Conservation (phyloP, 2,329 filamentous ascomycete species). For the Tympanopsis confertula region DNA sequence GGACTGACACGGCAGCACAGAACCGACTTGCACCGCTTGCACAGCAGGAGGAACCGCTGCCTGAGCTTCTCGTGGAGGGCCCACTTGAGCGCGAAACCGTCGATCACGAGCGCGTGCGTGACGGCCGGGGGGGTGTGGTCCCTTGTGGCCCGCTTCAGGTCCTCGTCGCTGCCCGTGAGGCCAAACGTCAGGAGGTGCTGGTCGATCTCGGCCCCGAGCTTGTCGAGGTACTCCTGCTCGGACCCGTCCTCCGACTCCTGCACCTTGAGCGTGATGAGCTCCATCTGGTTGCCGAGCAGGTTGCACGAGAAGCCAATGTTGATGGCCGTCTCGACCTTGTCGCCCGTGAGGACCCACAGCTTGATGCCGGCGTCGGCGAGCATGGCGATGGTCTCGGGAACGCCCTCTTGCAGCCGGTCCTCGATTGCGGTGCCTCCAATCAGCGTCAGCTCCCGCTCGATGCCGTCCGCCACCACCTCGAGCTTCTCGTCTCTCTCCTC, state of each 20-base stretch:
- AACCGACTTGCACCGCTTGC: conserved; percentile 93
- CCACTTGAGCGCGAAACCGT: conserved; percentile 84
- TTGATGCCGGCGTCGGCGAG: conserved; percentile 92
- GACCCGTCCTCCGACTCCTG: conserved; percentile 57
- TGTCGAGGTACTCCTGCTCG: conserved; percentile 35
- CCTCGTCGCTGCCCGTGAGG: conserved; percentile 74
- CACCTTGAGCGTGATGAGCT: conserved; percentile 79
- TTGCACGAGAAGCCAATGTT: conserved; percentile 99
- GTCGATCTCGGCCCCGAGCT: conserved; percentile 64
- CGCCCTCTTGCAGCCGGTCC: conserved; percentile 89
- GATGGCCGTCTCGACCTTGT: conserved; percentile 98
- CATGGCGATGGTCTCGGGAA: conserved; percentile 87
- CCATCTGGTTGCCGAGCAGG: conserved; percentile 93
- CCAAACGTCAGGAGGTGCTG: conserved; percentile 61
- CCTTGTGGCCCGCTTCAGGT: conserved; percentile 65
- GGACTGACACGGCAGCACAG: conserved; percentile 95
- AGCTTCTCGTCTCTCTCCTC: conserved; percentile 84
- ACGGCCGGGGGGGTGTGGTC: conserved; percentile 78
- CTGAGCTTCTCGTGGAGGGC: conserved; percentile 72
- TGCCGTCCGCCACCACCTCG: conserved; percentile 76
- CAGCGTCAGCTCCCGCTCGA: conserved; percentile 79
- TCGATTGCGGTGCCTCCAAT: conserved; percentile 94
- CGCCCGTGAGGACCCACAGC: conserved; percentile 93
- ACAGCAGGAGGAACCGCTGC: conserved; percentile 87
- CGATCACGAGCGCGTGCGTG: conserved; percentile 87